Evolutionary conservation across 495 filamentous ascomycete genomes (phyloP), one percentile per base, ranked within the genome.

Genomic region (Pyrenopolyporus hunteri): DNA sequence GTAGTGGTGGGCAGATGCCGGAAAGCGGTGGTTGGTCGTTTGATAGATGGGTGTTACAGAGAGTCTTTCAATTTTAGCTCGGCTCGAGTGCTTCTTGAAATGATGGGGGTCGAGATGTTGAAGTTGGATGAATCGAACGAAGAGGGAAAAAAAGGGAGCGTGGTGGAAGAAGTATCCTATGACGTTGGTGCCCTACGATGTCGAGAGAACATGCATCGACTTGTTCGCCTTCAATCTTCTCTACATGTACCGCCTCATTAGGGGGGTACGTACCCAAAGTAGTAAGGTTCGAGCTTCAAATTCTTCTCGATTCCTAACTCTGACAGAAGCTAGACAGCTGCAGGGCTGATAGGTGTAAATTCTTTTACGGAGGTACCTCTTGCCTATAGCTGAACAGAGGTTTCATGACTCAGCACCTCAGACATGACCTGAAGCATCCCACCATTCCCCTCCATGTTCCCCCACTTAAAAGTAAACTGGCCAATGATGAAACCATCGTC

Each of bases 171-270:
- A 28, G 31, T 46, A 35, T 40, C 39, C 57, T 60, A 60, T 66
- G 63, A 66, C 63, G 63, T 66, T 59, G 45, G 22, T 36, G 51
- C 51, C 56, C 25, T 65, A 49, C 50, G 50, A 60, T 56, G 25
- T 37, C 49, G 44, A 45, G 37, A 56, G 9, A 9, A 45, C n/a
- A 39, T n/a, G 46, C 17, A 35, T 17, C 35, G 44, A 43, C 35
- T 59, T 64, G 49, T 59, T 64, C 44, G 49, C 40, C 49, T 52
- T 56, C 36, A 43, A 49, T 37, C 51, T 46, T 55, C 26, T 40
- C 51, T 53, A n/a, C n/a, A n/a, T n/a, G n/a, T n/a, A 47, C 37
- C 40, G 29, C 31, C 48, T 55, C 11, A 59, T 49, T 58, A 54
- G 54, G 22, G 37, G 6, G 49, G 43, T 40, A 57, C 25, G 17